phyloP scores from a whole-genome alignment of 208 protist genomes.

The Leishmania aethiopica region DNA sequence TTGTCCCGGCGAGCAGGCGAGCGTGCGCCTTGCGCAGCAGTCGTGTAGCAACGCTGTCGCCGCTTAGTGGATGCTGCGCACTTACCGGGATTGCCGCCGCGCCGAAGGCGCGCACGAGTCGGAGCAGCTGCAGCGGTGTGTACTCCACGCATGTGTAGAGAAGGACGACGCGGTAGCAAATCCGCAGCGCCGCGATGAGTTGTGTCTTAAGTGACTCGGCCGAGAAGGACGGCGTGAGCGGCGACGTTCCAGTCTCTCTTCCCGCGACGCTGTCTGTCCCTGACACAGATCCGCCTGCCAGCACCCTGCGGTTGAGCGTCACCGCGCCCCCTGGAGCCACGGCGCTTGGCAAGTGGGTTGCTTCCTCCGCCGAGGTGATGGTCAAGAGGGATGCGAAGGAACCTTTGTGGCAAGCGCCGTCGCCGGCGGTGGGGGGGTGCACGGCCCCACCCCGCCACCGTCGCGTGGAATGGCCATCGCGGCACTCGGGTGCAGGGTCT shows the following conservation, averaged over 20 bases:
- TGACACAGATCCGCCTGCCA: neutral
- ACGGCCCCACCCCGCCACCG: neutral
- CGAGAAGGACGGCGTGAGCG: no score
- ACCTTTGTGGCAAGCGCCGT: neutral
- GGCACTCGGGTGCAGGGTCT: neutral
- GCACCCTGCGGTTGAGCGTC: neutral
- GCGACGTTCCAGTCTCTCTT: neutral
- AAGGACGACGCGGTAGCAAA: slow-evolving; percentile 35
- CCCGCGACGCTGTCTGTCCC: neutral
- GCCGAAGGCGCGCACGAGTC: slow-evolving; percentile 25
- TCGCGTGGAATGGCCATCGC: neutral
- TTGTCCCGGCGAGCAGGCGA: slow-evolving; percentile 9
- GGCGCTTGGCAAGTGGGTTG: neutral
- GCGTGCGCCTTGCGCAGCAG: slow-evolving; percentile 28
- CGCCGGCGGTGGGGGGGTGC: neutral
- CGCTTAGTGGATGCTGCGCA: slow-evolving; percentile 26
- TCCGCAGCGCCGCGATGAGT: slow-evolving; percentile 21
- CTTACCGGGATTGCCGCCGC: slow-evolving; percentile 15
- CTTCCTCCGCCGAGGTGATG: neutral
- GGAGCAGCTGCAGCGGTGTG: slow-evolving; percentile 30
- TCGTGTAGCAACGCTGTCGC: slow-evolving; percentile 26
- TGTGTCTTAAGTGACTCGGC: no score
- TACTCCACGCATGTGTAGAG: slow-evolving; percentile 29
- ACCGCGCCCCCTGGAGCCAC: neutral
- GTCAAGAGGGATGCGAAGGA: neutral